Evolutionary conservation across 768 basidiomycete species (phyloP).

Genomic region (Boletus vermiculosoides): DNA sequence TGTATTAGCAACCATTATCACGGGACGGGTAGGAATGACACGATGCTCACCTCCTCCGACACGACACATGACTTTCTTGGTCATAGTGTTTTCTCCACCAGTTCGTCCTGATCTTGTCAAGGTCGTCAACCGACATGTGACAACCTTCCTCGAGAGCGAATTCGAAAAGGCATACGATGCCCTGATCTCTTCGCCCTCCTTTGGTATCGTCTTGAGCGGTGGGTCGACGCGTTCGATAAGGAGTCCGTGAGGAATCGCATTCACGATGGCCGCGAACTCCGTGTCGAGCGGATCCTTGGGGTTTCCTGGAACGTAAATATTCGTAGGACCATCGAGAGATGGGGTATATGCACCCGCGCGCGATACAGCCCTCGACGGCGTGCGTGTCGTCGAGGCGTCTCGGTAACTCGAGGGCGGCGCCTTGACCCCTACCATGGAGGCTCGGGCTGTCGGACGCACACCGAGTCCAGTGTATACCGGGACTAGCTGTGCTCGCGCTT

Average conservation of each 20-base stretch:
- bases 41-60: conserved; percentile 73
- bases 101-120: conserved; percentile 57
- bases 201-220: conserved; percentile 60
- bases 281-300: conserved; percentile 76
- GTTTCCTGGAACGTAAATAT: conserved; percentile 66
- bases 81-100: conserved; percentile 41
- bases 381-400: conserved; percentile 52
- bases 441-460: conserved; percentile 39
- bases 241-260: conserved; percentile 74
- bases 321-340: conserved; percentile 48
- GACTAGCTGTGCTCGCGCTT: conserved; percentile 58
- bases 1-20: conserved; percentile 1
- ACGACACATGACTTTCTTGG: conserved; percentile 89
- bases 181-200: conserved; percentile 74
- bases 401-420: conserved; percentile 77
- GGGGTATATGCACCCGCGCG: conserved; percentile 67
- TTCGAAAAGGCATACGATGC: conserved; percentile 85
- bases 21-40: neutral
- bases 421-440: conserved; percentile 40
- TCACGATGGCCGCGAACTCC: conserved; percentile 74
- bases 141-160: conserved; percentile 65
- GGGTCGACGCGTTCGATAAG: conserved; percentile 80
- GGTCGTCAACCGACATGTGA: conserved; percentile 79
- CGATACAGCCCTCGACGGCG: conserved; percentile 64
- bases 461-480: conserved; percentile 48